These are phyloP conservation scores for Crithidia mellificae DNA, from an alignment of 208 protist species.

Conservation along the genomic window DNA sequence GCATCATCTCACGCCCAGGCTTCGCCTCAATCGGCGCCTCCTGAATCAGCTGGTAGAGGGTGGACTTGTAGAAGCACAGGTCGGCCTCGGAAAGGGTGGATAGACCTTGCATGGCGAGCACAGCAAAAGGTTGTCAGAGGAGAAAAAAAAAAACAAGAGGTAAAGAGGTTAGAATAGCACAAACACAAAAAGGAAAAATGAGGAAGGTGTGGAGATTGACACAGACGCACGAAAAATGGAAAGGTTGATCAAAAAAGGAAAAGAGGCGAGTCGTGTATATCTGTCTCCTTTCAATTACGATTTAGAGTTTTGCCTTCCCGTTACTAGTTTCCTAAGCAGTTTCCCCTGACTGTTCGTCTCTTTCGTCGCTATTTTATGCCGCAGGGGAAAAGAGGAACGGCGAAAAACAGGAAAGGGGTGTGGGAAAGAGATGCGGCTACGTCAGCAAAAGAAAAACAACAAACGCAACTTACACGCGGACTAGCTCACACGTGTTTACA, in stretches of 20 bases:
- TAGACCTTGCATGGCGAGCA: conserved; percentile 21
- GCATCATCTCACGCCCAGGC: conserved; percentile 75
- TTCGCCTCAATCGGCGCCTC: conserved; percentile 65
- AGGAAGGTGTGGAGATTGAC: too few species aligned
- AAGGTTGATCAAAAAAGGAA: background rate
- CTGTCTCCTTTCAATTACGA: background rate
- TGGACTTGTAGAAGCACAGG: conserved; percentile 75
- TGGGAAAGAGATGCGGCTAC: background rate
- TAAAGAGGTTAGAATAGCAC: background rate
- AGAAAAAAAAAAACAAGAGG: conserved; percentile 3
- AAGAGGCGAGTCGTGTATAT: background rate
- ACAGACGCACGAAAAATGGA: too few species aligned
- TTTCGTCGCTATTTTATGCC: too few species aligned
- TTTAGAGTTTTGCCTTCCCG: too few species aligned
- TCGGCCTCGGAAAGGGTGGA: conserved; percentile 46
- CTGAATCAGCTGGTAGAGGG: conserved; percentile 76
- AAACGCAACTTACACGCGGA: background rate
- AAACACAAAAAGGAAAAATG: too few species aligned
- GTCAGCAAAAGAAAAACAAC: background rate
- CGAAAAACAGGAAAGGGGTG: background rate
- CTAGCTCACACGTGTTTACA: background rate
- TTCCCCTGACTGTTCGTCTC: too few species aligned
- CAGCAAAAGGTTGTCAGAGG: too few species aligned
- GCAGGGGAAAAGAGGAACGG: background rate
- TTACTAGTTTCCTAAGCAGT: too few species aligned